Base-by-base conservation (phyloP, 148 eudicot species). In the Camellia japonica region DNA sequence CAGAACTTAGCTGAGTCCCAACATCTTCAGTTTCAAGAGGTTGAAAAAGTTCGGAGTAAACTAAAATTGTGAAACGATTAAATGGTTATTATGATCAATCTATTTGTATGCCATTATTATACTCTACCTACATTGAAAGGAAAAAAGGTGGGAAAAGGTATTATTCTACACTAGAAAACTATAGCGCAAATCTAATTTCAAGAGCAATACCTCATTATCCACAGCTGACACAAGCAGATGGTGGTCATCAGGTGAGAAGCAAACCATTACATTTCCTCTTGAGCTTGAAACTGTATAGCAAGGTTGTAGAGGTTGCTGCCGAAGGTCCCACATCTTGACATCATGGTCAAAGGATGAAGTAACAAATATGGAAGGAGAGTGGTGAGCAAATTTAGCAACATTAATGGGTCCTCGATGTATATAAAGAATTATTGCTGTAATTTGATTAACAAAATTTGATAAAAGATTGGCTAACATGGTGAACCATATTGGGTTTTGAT, bases 231-330 rank as follows among this genome's bases (percentile, higher is more conserved):
- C 93, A 19, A 93, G 92, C 79, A 93, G 84, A 88, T 91, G 89
- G 8, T 75, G 90, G 61, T 93, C 97, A 61, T 91, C 95, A 23
- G 89, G 93, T 20, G 97, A 93, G 76, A 93, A 93, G 82, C 93
- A 89, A 80, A 82, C 97, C 97, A 93, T 93, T 44, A 93, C 92
- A 79, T 93, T 93, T 87, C 95, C 95, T 81, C 95, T 87, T 63
- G 92, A 89, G 82, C 97, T 93, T 77, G 92, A 84, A 41, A 90
- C 85, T 7, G 87, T 81, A 80, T 89, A 93, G 80, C 97, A 93
- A 75, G 95, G 93, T 67, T 60, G 79, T 20, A 56, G 15, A 56
- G 84, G 86, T 38, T 82, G 83, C 85, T 87, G 89, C 80, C 97
- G 87, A 43, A 87, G 81, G 75, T 93, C 97, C 97, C 97, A 93